Evolutionary conservation across 305 asterid species (phyloP).

Genomic region (Fraxinus ornus): DNA sequence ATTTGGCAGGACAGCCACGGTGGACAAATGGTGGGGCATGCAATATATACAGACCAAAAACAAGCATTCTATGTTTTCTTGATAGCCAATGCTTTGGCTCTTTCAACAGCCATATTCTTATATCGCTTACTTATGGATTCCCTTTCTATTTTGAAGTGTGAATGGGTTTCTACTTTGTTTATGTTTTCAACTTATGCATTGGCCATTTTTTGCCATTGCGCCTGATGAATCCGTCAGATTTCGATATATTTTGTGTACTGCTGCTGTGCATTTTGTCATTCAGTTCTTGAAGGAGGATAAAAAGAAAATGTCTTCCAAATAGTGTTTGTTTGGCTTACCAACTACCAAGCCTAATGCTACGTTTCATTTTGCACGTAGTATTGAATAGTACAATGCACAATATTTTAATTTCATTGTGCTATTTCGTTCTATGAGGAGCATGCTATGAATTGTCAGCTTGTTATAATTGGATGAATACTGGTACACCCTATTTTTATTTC

Average conservation of each 20-base stretch:
- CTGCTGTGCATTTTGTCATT: constrained; percentile 28
- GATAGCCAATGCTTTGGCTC: constrained; percentile 27
- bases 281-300: constrained; percentile 25
- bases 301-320: neutral
- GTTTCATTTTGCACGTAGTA: neutral
- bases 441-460: neutral
- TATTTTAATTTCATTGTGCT: neutral
- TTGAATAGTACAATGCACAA: too few species aligned
- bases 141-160: constrained; percentile 36
- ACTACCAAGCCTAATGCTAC: neutral
- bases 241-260: constrained; percentile 26
- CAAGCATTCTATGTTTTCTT: constrained; percentile 22
- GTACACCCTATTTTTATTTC: neutral
- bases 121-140: constrained; percentile 30
- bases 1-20: constrained; percentile 27
- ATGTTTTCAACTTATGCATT: constrained; percentile 36
- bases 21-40: constrained; percentile 9
- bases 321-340: neutral
- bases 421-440: neutral
- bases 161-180: constrained; percentile 24
- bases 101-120: constrained; percentile 28
- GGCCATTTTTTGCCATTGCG: constrained; percentile 29
- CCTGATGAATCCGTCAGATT: constrained; percentile 29
- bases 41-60: constrained; percentile 20
- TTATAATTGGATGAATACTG: neutral